A percentile compares a stretch with the other conserved stretches of the same genome.
Evolutionary conservation across 148 eudicot species (phyloP).

Genomic region (Polygonum maritimum): DNA sequence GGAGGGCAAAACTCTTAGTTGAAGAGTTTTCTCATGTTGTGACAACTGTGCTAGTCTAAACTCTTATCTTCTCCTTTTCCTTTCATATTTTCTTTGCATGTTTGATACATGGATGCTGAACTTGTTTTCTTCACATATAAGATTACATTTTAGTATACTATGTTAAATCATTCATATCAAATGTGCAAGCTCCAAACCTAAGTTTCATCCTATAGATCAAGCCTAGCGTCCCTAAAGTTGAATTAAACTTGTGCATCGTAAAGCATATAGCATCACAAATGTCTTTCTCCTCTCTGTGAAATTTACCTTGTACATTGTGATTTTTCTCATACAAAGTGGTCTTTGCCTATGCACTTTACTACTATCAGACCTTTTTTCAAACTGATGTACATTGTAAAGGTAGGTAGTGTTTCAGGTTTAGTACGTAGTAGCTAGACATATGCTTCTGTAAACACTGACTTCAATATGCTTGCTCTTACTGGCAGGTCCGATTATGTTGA

Average conservation of each 20-base stretch:
- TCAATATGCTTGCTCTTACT: constrained; percentile 14
- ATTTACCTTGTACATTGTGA: background rate
- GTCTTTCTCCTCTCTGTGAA: background rate
- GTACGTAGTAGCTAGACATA: background rate
- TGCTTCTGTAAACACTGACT: background rate
- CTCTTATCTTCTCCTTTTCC: background rate
- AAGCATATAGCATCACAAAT: background rate
- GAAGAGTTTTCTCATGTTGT: background rate
- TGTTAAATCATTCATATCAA: background rate
- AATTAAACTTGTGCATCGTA: background rate
- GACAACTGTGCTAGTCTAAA: background rate
- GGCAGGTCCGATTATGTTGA: constrained; percentile 78
- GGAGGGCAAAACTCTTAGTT: background rate
- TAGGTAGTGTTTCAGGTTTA: background rate
- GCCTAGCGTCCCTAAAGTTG: background rate
- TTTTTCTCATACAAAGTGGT: background rate
- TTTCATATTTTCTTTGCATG: background rate
- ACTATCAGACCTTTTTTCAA: background rate
- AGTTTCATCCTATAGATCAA: background rate
- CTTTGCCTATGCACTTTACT: background rate
- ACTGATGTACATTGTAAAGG: background rate
- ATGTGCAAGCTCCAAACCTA: background rate
- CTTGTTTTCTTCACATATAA: background rate
- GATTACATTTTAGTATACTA: background rate
- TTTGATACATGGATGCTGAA: constrained; percentile 1